Evolutionary conservation across 2,329 filamentous ascomycete genomes (phyloP).

Genomic region (Aspergillus tamarii): DNA sequence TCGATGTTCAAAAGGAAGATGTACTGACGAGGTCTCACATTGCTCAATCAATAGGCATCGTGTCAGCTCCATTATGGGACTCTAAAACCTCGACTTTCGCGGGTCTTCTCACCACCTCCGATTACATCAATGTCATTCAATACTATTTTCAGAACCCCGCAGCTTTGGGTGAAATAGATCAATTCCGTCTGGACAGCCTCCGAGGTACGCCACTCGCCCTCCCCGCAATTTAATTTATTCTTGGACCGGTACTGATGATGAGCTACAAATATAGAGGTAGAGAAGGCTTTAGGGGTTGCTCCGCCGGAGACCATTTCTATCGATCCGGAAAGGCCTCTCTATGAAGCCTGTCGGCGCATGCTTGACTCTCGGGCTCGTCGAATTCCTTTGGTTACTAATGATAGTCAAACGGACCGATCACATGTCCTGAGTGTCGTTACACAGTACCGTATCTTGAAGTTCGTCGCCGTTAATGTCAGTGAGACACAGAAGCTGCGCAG

Average conservation of each 20-base stretch:
- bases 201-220: constrained; percentile 63
- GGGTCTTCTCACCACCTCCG: constrained; percentile 89
- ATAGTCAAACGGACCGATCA: constrained; percentile 89
- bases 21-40: constrained; percentile 23
- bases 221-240: background rate
- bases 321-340: constrained; percentile 84
- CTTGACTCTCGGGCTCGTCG: constrained; percentile 88
- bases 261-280: constrained; percentile 70
- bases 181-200: constrained; percentile 89
- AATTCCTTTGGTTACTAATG: constrained; percentile 89
- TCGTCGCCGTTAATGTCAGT: constrained; percentile 92
- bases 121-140: constrained; percentile 98
- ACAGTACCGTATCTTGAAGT: constrained; percentile 97
- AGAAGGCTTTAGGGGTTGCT: constrained; percentile 86
- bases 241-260: constrained; percentile 7
- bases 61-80: constrained; percentile 96
- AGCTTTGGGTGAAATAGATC: constrained; percentile 84
- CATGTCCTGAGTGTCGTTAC: constrained; percentile 97
- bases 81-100: constrained; percentile 91
- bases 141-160: constrained; percentile 99
- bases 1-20: constrained; percentile 3
- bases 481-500: constrained; percentile 89
- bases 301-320: constrained; percentile 97
- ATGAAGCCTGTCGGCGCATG: constrained; percentile 95
- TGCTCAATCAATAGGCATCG: constrained; percentile 69